A percentile compares a stretch with the other conserved stretches of the same genome.
These are phyloP conservation scores for Geosmithia flava DNA, from an alignment of 2,329 filamentous ascomycete species.

Conservation along the genomic window DNA sequence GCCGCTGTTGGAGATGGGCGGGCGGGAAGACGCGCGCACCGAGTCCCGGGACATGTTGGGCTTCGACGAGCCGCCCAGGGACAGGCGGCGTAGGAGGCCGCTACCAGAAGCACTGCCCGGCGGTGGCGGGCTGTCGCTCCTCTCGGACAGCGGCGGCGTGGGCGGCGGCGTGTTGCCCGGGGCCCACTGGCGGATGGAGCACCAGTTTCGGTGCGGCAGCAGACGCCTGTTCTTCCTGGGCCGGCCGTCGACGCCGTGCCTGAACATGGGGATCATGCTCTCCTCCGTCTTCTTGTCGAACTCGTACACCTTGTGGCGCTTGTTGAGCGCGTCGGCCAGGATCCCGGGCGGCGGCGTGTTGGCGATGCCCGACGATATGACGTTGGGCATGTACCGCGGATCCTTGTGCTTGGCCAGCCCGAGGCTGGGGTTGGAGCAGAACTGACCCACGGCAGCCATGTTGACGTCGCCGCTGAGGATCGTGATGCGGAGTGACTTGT, in stretches of 20 bases:
- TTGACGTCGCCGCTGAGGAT: conserved; percentile 93
- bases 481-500: conserved; percentile 84
- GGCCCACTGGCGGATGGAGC: conserved; percentile 74
- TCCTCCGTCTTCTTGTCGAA: conserved; percentile 74
- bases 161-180: conserved; percentile 65
- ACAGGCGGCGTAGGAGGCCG: conserved; percentile 33
- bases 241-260: conserved; percentile 78
- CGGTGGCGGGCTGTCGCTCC: conserved; percentile 27
- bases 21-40: conserved; percentile 26
- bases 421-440: conserved; percentile 83
- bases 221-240: conserved; percentile 83
- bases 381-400: conserved; percentile 92
- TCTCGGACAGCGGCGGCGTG: conserved; percentile 44
- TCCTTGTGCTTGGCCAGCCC: conserved; percentile 75
- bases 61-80: conserved; percentile 23
- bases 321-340: conserved; percentile 85
- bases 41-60: conserved; percentile 24
- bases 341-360: conserved; percentile 82
- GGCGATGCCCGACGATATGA: conserved; percentile 88
- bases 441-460: conserved; percentile 82
- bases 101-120: conserved; percentile 17
- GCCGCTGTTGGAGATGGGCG: conserved; percentile 29
- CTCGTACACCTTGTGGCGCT: conserved; percentile 71
- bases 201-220: conserved; percentile 89
- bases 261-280: conserved; percentile 90